Evolutionary conservation across 805 yeast species (phyloP), one percentile per base, ranked within the genome.

Genomic region (Cyberlindnera galapagoensis): DNA sequence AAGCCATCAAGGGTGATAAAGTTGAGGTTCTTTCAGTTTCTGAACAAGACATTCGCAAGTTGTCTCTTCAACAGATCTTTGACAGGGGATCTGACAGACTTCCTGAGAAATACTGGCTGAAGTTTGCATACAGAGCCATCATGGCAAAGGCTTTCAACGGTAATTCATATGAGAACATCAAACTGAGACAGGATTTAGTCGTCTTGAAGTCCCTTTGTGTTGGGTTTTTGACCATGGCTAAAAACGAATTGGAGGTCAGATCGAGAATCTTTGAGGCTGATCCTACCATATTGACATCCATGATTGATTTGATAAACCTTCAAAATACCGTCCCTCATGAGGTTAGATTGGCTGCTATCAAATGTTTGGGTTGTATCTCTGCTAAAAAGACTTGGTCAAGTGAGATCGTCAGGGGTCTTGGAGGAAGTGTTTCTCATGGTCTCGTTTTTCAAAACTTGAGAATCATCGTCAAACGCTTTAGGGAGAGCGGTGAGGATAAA

Each of bases 361-460:
- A 75, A 38, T 71, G 88, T 0, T 62, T 88, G 32, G 82, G 81
- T 40, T 72, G 78, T 40, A 73, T 85, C 6, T 70, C 94, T 1
- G 62, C 70, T 14, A 76, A 75, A 47, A 74, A 75, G 28, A 68
- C 69, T 4, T 80, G 87, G 73, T 79, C 88, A 12, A 66, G 79
- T 30, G 96, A 87, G 43, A 66, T 88, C 15, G 65, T 87, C 33
- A 68, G 86, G 36, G 76, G 83, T 9, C 55, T 87, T 42, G 85
- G 92, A 14, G 96, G 92, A 8, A 85, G 85, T 52, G 86, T 88
- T 24, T 76, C 78, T 39, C 95, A 88, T 56, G 97, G 97, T 1
- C 59, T 76, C 9, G 50, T 88, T 24, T 83, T 81, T 59, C 87
- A 83, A 48, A 70, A 79, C 19, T 53, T 87, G 18, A 70, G 88